Evolutionary conservation across 2,329 filamentous ascomycete genomes (phyloP).

Genomic region (Fusarium sp.): DNA sequence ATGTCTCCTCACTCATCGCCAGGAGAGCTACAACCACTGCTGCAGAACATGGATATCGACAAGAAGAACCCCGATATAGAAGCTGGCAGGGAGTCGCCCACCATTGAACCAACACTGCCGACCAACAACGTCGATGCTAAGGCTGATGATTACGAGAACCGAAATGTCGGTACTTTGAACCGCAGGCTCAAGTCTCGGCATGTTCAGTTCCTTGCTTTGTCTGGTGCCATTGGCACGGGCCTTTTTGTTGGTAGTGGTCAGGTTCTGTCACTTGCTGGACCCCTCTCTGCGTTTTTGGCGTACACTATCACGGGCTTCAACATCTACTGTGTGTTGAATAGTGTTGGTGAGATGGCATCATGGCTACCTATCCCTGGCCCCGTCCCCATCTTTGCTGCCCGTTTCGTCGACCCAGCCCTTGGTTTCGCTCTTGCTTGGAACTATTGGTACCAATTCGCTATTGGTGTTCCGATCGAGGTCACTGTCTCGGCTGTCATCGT

Average conservation of each 20-base stretch:
- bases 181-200: slow-evolving; percentile 61
- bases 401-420: slow-evolving; percentile 64
- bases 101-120: slow-evolving; percentile 15
- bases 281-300: slow-evolving; percentile 15
- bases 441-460: slow-evolving; percentile 70
- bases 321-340: slow-evolving; percentile 19
- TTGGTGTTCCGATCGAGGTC: slow-evolving; percentile 66
- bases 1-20: neutral
- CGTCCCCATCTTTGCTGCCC: slow-evolving; percentile 40
- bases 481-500: slow-evolving; percentile 67
- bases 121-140: slow-evolving; percentile 17
- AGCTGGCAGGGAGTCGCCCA: slow-evolving; percentile 7
- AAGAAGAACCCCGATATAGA: slow-evolving; percentile 14
- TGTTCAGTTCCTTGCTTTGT: slow-evolving; percentile 66
- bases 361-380: neutral
- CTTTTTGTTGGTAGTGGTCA: slow-evolving; percentile 22
- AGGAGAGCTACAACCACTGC: neutral
- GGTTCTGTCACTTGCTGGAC: slow-evolving; percentile 14
- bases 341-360: slow-evolving; percentile 49
- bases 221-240: slow-evolving; percentile 27
- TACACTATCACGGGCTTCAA: slow-evolving; percentile 23
- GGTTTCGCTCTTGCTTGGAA: slow-evolving; percentile 60
- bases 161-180: slow-evolving; percentile 26
- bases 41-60: slow-evolving; percentile 3
- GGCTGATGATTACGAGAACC: slow-evolving; percentile 8